Percentiles rank a stretch among this genome's conserved stretches.
Conservation (phyloP, 306 rosid genomes). For the Trifolium pratense region DNA sequence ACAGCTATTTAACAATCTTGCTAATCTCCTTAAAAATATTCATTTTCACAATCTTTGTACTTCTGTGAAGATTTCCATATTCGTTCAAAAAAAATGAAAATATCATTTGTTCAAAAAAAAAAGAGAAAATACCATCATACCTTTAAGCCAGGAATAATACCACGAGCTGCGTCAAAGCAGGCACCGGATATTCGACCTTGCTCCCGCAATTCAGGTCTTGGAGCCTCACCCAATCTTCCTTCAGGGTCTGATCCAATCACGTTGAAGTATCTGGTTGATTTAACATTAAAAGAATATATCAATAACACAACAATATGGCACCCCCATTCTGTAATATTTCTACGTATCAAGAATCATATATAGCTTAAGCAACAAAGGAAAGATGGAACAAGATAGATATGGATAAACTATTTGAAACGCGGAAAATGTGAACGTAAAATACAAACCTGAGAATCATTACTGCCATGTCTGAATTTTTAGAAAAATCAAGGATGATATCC, state of each 20-base stretch:
- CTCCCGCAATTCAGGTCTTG: constrained; percentile 94
- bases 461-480: constrained; percentile 90
- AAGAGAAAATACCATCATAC: constrained; percentile 49
- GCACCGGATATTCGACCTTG: constrained; percentile 99
- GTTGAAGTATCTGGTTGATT: constrained; percentile 76
- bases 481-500: constrained; percentile 89
- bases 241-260: constrained; percentile 98
- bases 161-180: constrained; percentile 97
- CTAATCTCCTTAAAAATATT: neutral
- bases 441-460: constrained; percentile 88
- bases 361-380: constrained; percentile 6
- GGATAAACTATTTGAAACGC: neutral
- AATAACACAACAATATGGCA: neutral
- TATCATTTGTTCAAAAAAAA: neutral
- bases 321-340: neutral
- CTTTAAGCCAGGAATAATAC: constrained; percentile 81
- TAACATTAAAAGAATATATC: neutral
- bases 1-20: neutral
- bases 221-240: constrained; percentile 98
- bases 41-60: constrained; percentile 8
- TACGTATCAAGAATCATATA: neutral
- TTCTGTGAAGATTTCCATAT: constrained; percentile 3
- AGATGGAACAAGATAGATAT: constrained; percentile 12
- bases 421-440: constrained; percentile 15
- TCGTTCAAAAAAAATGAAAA: constrained; percentile 2